Base-by-base conservation (phyloP, 2,329 filamentous ascomycete species). In the Colletotrichum simmondsii region DNA sequence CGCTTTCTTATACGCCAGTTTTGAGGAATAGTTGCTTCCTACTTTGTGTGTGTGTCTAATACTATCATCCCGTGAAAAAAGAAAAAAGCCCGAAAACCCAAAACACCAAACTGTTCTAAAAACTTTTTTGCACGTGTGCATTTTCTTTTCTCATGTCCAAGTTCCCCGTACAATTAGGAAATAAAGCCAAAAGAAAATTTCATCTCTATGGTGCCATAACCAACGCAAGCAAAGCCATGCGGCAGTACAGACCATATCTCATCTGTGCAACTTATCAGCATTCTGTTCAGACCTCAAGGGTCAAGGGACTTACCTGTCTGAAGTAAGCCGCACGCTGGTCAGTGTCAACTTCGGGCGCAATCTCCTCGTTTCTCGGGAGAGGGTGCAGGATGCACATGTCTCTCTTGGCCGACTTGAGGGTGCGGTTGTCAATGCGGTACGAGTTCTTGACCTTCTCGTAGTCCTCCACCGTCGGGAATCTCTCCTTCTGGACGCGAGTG, bases 311-410 rank as follows among this genome's bases (percentile, higher is more conserved):
- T 86, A 98, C 96, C 93, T 99, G 97, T 93, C 97, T 92, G 86
- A 99, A 99, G 87, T 99, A 99, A 68, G 97, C 96, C 72, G 97
- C 97, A 78, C 97, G 88, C 82, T 97, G 95, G 86, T 99, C 97
- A 85, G 97, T 98, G 84, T 99, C 97, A 61, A 99, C 95, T 87
- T 99, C 97, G 85, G 97, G 95, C 42, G 92, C 92, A 81, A 99
- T 92, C 89, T 99, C 97, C 76, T 93, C 92, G 80, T 98, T 98
- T 79, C 97, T 90, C 53, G 97, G 97, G 79, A 99, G 88, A 71
- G 97, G 97, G 85, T 99, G 97, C 92, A 99, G 92, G 75, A 99
- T 94, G 75, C 98, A 91, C 92, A 97, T 98, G 79, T 93, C 93
- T 82, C 88, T 89, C 92, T 99, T 99, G 65, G 97, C 95, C 79